These are phyloP conservation scores for Xylaria sp. DNA, from an alignment of 2,329 filamentous ascomycete species.

Conservation along the genomic window DNA sequence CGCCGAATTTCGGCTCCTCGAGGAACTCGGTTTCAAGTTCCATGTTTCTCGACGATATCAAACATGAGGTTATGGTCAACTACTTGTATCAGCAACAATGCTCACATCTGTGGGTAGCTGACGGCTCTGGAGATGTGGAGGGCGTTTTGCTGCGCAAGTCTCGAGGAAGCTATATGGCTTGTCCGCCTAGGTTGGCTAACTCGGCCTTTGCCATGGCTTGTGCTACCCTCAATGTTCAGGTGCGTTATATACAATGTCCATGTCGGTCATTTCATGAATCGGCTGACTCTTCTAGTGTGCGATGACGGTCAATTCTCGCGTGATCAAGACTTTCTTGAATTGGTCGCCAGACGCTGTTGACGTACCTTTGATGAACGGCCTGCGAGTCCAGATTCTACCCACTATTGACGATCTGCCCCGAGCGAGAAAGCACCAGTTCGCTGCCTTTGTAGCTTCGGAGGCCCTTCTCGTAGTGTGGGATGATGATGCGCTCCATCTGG, in stretches of 20 bases:
- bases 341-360: constrained; percentile 79
- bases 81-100: constrained; percentile 85
- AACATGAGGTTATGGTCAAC: constrained; percentile 85
- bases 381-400: constrained; percentile 80
- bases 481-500: constrained; percentile 77
- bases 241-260: constrained; percentile 51
- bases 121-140: constrained; percentile 74
- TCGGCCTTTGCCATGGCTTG: constrained; percentile 74
- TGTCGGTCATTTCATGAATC: not conserved
- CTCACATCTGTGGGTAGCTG: constrained; percentile 77
- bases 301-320: constrained; percentile 83
- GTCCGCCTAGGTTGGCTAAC: constrained; percentile 71
- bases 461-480: constrained; percentile 83
- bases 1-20: constrained; percentile 61
- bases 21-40: constrained; percentile 66
- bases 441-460: constrained; percentile 79
- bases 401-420: constrained; percentile 75
- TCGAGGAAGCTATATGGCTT: constrained; percentile 77
- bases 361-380: constrained; percentile 79
- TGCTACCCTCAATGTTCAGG: constrained; percentile 76
- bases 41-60: constrained; percentile 75
- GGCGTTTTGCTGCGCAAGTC: constrained; percentile 78
- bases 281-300: constrained; percentile 64
- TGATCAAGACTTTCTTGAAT: constrained; percentile 81
- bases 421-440: constrained; percentile 82